Base-by-base conservation (phyloP, 208 protist genomes). In the Leishmania tropica region DNA sequence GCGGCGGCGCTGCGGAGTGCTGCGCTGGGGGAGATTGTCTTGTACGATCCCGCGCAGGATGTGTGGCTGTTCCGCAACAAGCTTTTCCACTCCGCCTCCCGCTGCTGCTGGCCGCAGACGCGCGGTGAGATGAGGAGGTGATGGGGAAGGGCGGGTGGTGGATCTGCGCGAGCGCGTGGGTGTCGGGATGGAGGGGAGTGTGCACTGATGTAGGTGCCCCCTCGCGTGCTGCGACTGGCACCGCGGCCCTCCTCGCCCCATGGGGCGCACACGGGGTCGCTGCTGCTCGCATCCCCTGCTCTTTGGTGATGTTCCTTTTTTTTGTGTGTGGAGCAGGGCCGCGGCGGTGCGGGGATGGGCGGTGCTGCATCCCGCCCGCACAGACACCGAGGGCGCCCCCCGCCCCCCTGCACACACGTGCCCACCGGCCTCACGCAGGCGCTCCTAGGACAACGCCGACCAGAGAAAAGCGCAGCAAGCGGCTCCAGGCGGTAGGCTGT, bases 21-120 rank as follows among this genome's bases (percentile, higher is more conserved):
- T 19, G 85, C 84, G 13, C 82, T 96, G 53, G 74, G 79, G 64
- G 93, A 93, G 54, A 92, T 95, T 72, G 93, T 95, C 0, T 81
- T 96, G 17, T 95, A 96, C 89, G 91, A 96, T 82, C 90, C 93
- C 21, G 87, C 94, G 10, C 82, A 87, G 68, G 91, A 96, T 86
- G 84, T 83, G 17, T 96, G 91, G 90, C 79, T 93, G 78, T 96
- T 96, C 71, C 85, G 84, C n/a, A 87, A 88, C 54, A 93, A 94
- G 77, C 84, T 96, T 17, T 90, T 94, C 56, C 90, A 95, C 71
- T 91, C 93, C 15, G 91, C 93, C 11, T 91, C 92, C 51, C 90
- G 88, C 21, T 93, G 91, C 76, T 95, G 88, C 81, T 84, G 84
- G 74, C 79, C 86, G 77, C 81, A 78, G 78, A 19, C 45, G 75